Percentiles rank a stretch among this genome's conserved stretches.
These are phyloP conservation scores for Setaria italica DNA, from an alignment of 202 grass and related monocot genomes.

Conservation along the genomic window DNA sequence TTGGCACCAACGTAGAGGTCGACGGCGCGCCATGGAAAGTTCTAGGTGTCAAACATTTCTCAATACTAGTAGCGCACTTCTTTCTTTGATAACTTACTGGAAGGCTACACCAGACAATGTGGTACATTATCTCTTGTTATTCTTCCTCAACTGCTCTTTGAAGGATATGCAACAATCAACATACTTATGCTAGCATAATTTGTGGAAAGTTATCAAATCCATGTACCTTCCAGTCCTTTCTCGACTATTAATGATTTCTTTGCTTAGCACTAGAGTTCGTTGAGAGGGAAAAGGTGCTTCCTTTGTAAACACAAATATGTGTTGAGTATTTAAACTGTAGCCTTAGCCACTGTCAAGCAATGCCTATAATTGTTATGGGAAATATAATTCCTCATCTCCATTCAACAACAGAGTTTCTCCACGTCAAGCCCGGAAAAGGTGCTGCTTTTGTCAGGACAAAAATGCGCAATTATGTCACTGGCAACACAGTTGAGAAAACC, in stretches of 20 bases:
- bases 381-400: neutral
- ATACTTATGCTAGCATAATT: neutral
- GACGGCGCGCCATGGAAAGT: constrained; percentile 91
- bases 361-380: neutral
- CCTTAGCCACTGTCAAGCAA: neutral
- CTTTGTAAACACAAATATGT: neutral
- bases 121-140: neutral
- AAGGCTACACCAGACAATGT: neutral
- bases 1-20: constrained; percentile 82
- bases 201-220: neutral
- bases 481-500: constrained; percentile 99
- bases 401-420: constrained; percentile 82
- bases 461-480: constrained; percentile 82
- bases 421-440: constrained; percentile 98
- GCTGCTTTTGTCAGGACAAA: constrained; percentile 96
- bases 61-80: too few species aligned
- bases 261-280: neutral
- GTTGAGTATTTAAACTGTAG: neutral
- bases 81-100: neutral
- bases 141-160: neutral
- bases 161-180: neutral
- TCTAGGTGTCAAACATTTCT: constrained; percentile 49
- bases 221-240: neutral
- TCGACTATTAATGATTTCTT: neutral
- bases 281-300: neutral